A percentile compares a stretch with the other conserved stretches of the same genome.
phyloP scores from a whole-genome alignment of 2,329 filamentous ascomycete genomes.

The Fusarium anguioides region DNA sequence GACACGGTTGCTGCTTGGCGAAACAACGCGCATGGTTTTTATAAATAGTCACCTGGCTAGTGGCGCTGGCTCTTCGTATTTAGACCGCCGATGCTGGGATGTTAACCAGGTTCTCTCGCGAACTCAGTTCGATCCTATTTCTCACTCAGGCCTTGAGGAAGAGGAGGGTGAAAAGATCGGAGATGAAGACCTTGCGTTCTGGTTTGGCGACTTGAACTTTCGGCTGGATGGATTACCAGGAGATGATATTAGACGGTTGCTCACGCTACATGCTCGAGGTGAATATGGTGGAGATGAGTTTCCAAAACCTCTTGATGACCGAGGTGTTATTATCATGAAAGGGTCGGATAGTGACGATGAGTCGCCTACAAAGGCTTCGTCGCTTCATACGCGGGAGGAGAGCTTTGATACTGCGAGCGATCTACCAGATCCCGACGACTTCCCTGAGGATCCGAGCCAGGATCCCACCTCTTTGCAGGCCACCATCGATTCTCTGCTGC shows the following conservation, averaged over 20 bases:
- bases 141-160: constrained; percentile 70
- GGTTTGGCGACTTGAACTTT: constrained; percentile 97
- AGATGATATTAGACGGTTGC: constrained; percentile 85
- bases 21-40: constrained; percentile 89
- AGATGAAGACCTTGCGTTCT: constrained; percentile 93
- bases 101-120: constrained; percentile 79
- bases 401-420: constrained; percentile 56
- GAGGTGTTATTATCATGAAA: constrained; percentile 62
- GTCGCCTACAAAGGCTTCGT: constrained; percentile 50
- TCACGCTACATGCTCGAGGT: constrained; percentile 84
- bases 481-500: constrained; percentile 85
- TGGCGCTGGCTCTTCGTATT: constrained; percentile 78
- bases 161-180: constrained; percentile 79
- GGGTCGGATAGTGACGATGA: constrained; percentile 61
- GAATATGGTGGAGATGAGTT: constrained; percentile 72
- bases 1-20: constrained; percentile 84
- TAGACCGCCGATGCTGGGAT: constrained; percentile 93
- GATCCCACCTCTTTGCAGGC: constrained; percentile 90
- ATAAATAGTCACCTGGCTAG: constrained; percentile 93
- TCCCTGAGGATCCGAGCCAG: constrained; percentile 72
- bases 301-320: constrained; percentile 56
- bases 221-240: constrained; percentile 88
- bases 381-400: constrained; percentile 48
- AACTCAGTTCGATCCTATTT: constrained; percentile 81
- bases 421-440: constrained; percentile 73